Base-by-base conservation (phyloP, 257 asterid genomes). In the Nicotiana noctiflora region DNA sequence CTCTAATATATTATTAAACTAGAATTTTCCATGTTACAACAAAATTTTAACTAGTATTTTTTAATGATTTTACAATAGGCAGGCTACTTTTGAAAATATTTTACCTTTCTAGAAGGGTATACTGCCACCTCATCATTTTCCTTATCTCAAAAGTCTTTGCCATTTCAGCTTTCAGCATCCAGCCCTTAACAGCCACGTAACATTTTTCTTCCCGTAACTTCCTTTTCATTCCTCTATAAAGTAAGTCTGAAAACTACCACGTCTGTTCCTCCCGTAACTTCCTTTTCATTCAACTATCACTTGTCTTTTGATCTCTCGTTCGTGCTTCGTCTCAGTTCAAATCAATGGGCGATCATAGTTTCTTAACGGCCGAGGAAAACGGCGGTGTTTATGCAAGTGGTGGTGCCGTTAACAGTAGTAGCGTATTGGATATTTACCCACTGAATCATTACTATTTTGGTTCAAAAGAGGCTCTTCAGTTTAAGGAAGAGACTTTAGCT, bases 381-480 rank as follows among this genome's bases (percentile, higher is more conserved):
- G 12, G 49, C 12, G 49, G 86, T 4, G 18, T 51, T 51, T 51
- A 51, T 51, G 56, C 3, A 11, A 63, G 32, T 12, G 49, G 55
- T 13, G 21, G 4, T 75, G 59, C 5, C 8, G 80, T 62, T 81
- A 57, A 57, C 52, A 60, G 8, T 29, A 63, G 27, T 27, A 63
- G 66, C 55, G 88, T 83, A 2, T 25, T 95, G 81, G 91, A 92
- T 84, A 86, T 93, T 66, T 92, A 93, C 86, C 98, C 98, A 19
- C 94, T 95, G 19, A 86, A 84, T 70, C 84, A 88, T 76, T 95
- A 93, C 92, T 95, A 90, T 84, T 95, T 95, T 88, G 98, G 97
- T 80, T 91, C 92, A 84, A 88, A 46, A 32, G 92, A 88, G 44
- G 85, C 92, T 8, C 67, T 62, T 82, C 83, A 89, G 18, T 77